Base-by-base conservation (phyloP, 2,329 filamentous ascomycete genomes). In the Leptographium radiaticola region DNA sequence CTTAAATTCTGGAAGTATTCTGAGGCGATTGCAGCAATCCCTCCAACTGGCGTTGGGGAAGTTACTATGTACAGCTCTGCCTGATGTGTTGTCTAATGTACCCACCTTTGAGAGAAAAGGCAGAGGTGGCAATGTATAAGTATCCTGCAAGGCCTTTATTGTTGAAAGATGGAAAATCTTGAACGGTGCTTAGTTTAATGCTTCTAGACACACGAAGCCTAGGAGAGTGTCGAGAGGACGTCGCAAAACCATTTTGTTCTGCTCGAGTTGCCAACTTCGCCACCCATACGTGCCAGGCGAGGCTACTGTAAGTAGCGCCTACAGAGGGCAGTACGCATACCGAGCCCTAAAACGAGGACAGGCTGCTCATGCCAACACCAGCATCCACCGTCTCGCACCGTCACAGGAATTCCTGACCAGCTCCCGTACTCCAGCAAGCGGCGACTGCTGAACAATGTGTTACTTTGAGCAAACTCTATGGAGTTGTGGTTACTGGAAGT, bases 381-480 rank as follows among this genome's bases (percentile, higher is more conserved):
- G 31, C 31, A 31, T 34, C 25, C 40, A 34, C 40, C 8, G 18
- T 18, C 18, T 45, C 30, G 40, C 39, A 38, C 40, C 12, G 4
- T 42, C 36, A 8, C 10, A 12, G 25, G 38, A 31, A 31, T 33
- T 33, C 15, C 49, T 42, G 20, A 42, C 49, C 10, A n/a, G 20
- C 8, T 25, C 18, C 13, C 25, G 18, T 51, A 42, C 43, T 43
- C 18, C 31, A 43, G 20, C 15, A 34, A 38, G 6, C 36, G 46
- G 40, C n/a, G 38, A 16, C 36, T 48, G 18, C 48, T 40, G 18
- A 76, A 66, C 62, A 25, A 95, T 97, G 91, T 96, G 91, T 75
- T 96, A 93, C 76, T 97, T 90, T 75, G 89, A 96, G 65, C 86
- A 91, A 71, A 89, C 85, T 68, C 79, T 81, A 62, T 95, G 87